Percentiles rank a stretch among this genome's conserved stretches.
Evolutionary conservation across 108 stramenopile species (phyloP).

Genomic region (Discostella pseudostelligera): DNA sequence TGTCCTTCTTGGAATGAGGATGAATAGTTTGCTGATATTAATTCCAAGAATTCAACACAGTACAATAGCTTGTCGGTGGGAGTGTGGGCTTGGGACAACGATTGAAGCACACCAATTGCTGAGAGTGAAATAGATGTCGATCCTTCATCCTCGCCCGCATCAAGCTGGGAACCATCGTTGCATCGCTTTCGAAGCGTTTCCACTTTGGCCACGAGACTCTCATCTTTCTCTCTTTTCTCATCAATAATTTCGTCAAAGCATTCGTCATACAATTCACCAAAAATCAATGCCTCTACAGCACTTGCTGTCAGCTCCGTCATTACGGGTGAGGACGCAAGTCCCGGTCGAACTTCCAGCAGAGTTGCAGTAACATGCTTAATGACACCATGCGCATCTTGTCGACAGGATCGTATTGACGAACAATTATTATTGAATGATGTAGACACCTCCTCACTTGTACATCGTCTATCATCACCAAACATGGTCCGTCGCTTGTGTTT

Average conservation of each 20-base stretch:
- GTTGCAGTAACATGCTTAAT: constrained; percentile 88
- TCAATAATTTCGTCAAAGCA: constrained; percentile 39
- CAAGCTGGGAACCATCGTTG: not conserved
- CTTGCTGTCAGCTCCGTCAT: constrained; percentile 75
- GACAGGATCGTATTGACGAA: constrained; percentile 34
- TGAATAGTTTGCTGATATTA: constrained; percentile 66
- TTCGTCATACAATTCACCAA: constrained; percentile 75
- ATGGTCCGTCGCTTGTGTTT: constrained; percentile 43
- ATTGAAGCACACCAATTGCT: constrained; percentile 56
- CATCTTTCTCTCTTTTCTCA: constrained; percentile 37
- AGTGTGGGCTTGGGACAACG: constrained; percentile 64
- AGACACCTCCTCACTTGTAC: no score
- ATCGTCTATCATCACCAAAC: constrained; percentile 11
- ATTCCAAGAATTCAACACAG: constrained; percentile 72
- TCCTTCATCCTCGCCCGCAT: constrained; percentile 17
- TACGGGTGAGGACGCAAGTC: constrained; percentile 58
- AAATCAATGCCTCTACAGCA: constrained; percentile 77
- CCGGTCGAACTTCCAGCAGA: constrained; percentile 72
- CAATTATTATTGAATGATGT: no score
- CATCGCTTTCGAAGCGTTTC: constrained; percentile 29
- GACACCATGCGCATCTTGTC: constrained; percentile 79
- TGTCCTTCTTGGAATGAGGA: constrained; percentile 19
- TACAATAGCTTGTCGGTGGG: constrained; percentile 69
- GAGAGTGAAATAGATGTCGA: constrained; percentile 38
- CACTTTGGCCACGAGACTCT: constrained; percentile 47